Percentiles rank a stretch among this genome's conserved stretches.
Conservation (phyloP, 768 basidiomycete species). For the Coprinopsis strossmayeri region DNA sequence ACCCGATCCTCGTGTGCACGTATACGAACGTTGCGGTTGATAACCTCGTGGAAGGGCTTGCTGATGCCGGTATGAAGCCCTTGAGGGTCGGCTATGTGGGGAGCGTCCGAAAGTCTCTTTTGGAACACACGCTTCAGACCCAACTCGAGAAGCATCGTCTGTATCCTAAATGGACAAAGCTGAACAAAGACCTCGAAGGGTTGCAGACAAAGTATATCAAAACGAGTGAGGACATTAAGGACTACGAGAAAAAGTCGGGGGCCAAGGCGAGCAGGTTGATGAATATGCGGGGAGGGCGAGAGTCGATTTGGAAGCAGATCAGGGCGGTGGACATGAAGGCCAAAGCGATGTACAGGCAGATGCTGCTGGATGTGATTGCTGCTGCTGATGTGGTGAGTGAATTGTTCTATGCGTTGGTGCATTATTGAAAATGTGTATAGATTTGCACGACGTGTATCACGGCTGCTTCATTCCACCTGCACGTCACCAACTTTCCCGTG, state of each 20-base stretch:
- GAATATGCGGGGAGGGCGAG: slow-evolving; percentile 27
- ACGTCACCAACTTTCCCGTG: slow-evolving; percentile 81
- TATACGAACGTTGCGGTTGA: slow-evolving; percentile 94
- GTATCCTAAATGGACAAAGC: slow-evolving; percentile 23
- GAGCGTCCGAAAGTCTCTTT: slow-evolving; percentile 50
- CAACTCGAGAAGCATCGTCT: slow-evolving; percentile 58
- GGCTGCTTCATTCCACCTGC: slow-evolving; percentile 57
- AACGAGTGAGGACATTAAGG: not conserved
- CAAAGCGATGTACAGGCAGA: slow-evolving; percentile 52
- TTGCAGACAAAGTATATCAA: not conserved
- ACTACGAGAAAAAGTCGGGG: slow-evolving; percentile 6
- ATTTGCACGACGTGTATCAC: slow-evolving; percentile 88
- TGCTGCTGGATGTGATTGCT: slow-evolving; percentile 57
- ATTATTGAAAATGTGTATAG: too few species aligned
- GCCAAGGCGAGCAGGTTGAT: slow-evolving; percentile 14
- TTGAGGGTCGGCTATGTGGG: slow-evolving; percentile 68
- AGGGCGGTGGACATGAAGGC: slow-evolving; percentile 31
- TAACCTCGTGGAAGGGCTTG: slow-evolving; percentile 76
- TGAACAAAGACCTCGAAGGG: slow-evolving; percentile 5
- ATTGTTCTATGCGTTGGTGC: too few species aligned
- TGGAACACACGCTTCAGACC: slow-evolving; percentile 54
- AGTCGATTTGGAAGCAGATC: slow-evolving; percentile 21
- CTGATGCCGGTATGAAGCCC: slow-evolving; percentile 55
- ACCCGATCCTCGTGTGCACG: slow-evolving; percentile 86
- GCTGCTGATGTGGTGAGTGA: slow-evolving; percentile 67